Evolutionary conservation across 805 yeast species (phyloP).

Genomic region (Metschnikowia cubensis): DNA sequence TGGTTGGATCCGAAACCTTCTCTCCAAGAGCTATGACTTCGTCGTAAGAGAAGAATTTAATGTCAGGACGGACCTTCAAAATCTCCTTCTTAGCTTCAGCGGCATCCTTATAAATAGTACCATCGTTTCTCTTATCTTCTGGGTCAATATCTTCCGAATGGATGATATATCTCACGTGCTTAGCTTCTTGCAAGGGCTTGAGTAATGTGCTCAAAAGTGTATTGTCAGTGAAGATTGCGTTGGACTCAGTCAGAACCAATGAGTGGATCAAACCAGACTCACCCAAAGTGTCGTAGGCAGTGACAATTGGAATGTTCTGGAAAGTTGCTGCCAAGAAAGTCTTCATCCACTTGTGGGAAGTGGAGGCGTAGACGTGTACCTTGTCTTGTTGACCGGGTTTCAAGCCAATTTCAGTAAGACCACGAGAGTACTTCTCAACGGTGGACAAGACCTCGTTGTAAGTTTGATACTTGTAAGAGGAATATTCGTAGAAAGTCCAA

Average conservation of each 20-base stretch:
- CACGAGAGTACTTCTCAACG: slow-evolving; percentile 62
- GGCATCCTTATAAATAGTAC: slow-evolving; percentile 58
- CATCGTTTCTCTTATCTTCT: slow-evolving; percentile 60
- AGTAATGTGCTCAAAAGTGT: slow-evolving; percentile 61
- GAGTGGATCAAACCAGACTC: slow-evolving; percentile 86
- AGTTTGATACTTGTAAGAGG: slow-evolving; percentile 64
- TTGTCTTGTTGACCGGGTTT: slow-evolving; percentile 55
- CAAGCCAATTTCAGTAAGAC: slow-evolving; percentile 71
- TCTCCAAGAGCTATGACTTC: slow-evolving; percentile 67
- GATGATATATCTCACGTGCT: slow-evolving; percentile 61
- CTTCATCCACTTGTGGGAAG: slow-evolving; percentile 90
- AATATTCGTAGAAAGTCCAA: slow-evolving; percentile 82
- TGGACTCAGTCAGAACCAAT: slow-evolving; percentile 73
- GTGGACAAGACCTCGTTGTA: slow-evolving; percentile 52
- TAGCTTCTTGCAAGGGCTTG: slow-evolving; percentile 66
- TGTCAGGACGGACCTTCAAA: slow-evolving; percentile 43
- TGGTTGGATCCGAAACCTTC: slow-evolving; percentile 27
- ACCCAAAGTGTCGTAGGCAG: slow-evolving; percentile 95
- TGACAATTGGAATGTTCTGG: slow-evolving; percentile 81
- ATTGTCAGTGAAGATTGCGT: slow-evolving; percentile 81
- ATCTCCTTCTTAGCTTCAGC: slow-evolving; percentile 55
- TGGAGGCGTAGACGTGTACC: slow-evolving; percentile 81
- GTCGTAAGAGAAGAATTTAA: slow-evolving; percentile 58
- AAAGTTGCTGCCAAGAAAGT: slow-evolving; percentile 72
- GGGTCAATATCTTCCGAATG: slow-evolving; percentile 60